These are phyloP conservation scores for Bonia amplexicaulis DNA, from an alignment of 176 grass and related monocot species.

Conservation along the genomic window DNA sequence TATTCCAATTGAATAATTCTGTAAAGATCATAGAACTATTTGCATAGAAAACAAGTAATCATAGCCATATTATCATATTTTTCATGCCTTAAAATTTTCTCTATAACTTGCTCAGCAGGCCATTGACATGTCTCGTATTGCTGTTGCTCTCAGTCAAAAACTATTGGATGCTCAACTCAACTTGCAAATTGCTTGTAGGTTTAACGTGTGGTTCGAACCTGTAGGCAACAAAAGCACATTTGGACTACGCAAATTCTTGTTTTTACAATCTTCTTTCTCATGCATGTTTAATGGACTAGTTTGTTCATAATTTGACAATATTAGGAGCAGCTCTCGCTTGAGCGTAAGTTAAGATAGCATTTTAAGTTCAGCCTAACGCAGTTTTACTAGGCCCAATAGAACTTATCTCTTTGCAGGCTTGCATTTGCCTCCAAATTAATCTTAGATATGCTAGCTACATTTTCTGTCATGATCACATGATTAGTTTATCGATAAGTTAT, in stretches of 20 bases:
- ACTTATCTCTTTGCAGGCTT: neutral
- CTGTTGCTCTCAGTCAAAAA: neutral
- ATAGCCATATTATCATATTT: neutral
- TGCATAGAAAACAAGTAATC: neutral
- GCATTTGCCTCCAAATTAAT: neutral
- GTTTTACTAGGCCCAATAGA: neutral
- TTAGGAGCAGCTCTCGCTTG: neutral
- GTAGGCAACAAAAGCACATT: neutral
- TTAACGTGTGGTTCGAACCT: slow-evolving; percentile 1
- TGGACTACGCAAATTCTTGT: neutral
- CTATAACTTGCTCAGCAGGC: neutral
- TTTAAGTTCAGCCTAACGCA: neutral
- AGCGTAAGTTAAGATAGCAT: neutral
- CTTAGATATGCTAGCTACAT: slow-evolving; percentile 9
- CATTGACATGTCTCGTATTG: slow-evolving; percentile 3
- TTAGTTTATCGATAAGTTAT: neutral
- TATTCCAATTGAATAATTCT: neutral
- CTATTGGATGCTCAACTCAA: neutral
- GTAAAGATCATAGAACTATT: neutral
- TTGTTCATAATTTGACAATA: neutral
- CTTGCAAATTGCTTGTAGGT: slow-evolving; percentile 1
- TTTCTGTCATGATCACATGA: slow-evolving; percentile 1
- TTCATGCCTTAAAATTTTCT: neutral
- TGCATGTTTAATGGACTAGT: neutral
- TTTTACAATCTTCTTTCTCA: neutral